These are phyloP conservation scores for Diaporthe citrichinensis DNA, from an alignment of 2,329 filamentous ascomycete species.

Conservation along the genomic window DNA sequence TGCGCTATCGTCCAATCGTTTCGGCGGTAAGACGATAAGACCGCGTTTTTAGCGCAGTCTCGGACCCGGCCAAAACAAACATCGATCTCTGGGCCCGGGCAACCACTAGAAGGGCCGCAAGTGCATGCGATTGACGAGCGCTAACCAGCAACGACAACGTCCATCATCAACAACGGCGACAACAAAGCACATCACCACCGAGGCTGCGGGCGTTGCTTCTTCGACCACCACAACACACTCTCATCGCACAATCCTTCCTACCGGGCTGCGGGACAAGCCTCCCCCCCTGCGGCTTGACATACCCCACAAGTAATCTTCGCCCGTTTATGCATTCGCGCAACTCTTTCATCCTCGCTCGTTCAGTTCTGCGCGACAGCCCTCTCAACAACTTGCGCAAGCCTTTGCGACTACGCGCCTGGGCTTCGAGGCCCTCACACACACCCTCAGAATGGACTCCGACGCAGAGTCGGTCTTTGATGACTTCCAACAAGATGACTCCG, in stretches of 20 bases:
- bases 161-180: constrained; percentile 16
- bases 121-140: constrained; percentile 6
- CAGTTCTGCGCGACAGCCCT: constrained; percentile 33
- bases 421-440: constrained; percentile 32
- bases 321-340: constrained; percentile 37
- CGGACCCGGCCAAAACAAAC: constrained; percentile 35
- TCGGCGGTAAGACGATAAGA: constrained; percentile 9
- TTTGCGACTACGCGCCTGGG: constrained; percentile 31
- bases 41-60: constrained; percentile 34
- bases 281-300: not conserved
- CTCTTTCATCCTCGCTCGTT: constrained; percentile 4
- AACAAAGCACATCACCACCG: not conserved
- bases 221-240: not conserved
- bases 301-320: constrained; percentile 39
- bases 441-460: constrained; percentile 67
- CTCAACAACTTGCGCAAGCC: constrained; percentile 27
- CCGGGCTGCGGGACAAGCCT: constrained; percentile 33
- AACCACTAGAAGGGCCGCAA: constrained; percentile 23
- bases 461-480: constrained; percentile 70
- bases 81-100: constrained; percentile 29
- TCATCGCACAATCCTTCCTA: not conserved
- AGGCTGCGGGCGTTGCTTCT: constrained; percentile 16
- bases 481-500: constrained; percentile 65
- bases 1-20: constrained; percentile 31
- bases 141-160: constrained; percentile 23